Conservation (phyloP, 768 basidiomycete genomes). For the Omphalotus guepiniiformis region DNA sequence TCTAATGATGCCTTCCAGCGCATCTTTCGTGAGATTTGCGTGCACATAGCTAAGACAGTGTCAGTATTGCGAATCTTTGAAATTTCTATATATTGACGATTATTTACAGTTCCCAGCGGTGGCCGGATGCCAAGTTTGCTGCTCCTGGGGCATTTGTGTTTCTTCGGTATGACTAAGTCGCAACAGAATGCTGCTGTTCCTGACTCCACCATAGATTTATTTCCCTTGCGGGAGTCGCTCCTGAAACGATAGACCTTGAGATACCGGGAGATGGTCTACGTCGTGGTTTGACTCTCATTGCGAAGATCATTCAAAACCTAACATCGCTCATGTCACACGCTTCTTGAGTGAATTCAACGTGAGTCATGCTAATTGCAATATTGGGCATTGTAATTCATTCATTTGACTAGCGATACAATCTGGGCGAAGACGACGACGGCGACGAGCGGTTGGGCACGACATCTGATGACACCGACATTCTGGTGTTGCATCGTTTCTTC, state of each 20-base stretch:
- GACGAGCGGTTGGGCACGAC: conserved; percentile 75
- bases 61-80: conserved; percentile 34
- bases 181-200: background rate
- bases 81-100: background rate
- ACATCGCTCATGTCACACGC: conserved; percentile 68
- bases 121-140: conserved; percentile 78
- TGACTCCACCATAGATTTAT: conserved; percentile 59
- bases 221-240: conserved; percentile 84
- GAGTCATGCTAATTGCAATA: conserved; percentile 21
- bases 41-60: conserved; percentile 77
- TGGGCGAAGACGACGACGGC: conserved; percentile 54
- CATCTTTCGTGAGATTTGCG: conserved; percentile 83
- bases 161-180: conserved; percentile 59
- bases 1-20: conserved; percentile 33
- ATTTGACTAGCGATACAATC: conserved; percentile 5
- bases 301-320: conserved; percentile 92
- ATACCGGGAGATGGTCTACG: conserved; percentile 67
- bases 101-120: conserved; percentile 48
- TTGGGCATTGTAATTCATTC: too few relatives aligned
- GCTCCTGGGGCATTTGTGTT: conserved; percentile 91
- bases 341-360: conserved; percentile 78
- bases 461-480: conserved; percentile 78
- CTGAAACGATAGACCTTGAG: conserved; percentile 81
- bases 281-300: conserved; percentile 79
- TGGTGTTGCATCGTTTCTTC: conserved; percentile 81